Conservation (phyloP, 2,329 filamentous ascomycete genomes). For the Penicillium sp. region DNA sequence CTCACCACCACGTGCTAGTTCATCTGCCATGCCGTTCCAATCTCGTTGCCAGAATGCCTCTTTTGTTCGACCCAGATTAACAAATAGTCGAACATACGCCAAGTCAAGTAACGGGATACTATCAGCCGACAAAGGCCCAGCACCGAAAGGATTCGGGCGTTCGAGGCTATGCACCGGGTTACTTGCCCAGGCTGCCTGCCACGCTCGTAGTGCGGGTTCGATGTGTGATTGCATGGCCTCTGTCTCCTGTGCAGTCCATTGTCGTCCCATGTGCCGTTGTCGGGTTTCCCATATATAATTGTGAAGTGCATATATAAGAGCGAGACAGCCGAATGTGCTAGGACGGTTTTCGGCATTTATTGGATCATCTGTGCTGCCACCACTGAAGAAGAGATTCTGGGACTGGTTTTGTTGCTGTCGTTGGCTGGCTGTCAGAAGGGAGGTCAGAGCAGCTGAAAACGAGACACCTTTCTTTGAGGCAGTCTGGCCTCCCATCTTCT, state of each 20-base stretch:
- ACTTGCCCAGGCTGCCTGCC: constrained; percentile 88
- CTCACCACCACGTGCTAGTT: constrained; percentile 76
- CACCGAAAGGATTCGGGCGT: constrained; percentile 78
- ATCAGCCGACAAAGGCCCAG: constrained; percentile 82
- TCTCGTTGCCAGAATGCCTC: constrained; percentile 93
- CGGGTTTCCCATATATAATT: constrained; percentile 99
- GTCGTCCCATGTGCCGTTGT: constrained; percentile 80
- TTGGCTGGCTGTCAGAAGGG: constrained; percentile 76
- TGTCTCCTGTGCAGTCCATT: constrained; percentile 89
- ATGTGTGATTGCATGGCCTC: constrained; percentile 96
- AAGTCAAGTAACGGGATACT: constrained; percentile 88
- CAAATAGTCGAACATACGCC: constrained; percentile 87
- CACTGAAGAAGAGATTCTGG: constrained; percentile 47
- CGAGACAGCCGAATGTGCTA: constrained; percentile 87
- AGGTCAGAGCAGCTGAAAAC: constrained; percentile 79
- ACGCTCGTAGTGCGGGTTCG: constrained; percentile 88
- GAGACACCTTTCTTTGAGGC: constrained; percentile 70
- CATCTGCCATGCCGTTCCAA: constrained; percentile 87
- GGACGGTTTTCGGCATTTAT: constrained; percentile 68
- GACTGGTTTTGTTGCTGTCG: constrained; percentile 51
- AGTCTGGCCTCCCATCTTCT: constrained; percentile 70
- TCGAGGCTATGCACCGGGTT: constrained; percentile 83
- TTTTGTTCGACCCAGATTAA: constrained; percentile 88
- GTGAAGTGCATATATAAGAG: constrained; percentile 91
- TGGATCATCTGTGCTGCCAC: constrained; percentile 49